Evolutionary conservation across 1,139 yeast species (phyloP), one percentile per base, ranked within the genome.

Genomic region (Suhomyces choctaworum): DNA sequence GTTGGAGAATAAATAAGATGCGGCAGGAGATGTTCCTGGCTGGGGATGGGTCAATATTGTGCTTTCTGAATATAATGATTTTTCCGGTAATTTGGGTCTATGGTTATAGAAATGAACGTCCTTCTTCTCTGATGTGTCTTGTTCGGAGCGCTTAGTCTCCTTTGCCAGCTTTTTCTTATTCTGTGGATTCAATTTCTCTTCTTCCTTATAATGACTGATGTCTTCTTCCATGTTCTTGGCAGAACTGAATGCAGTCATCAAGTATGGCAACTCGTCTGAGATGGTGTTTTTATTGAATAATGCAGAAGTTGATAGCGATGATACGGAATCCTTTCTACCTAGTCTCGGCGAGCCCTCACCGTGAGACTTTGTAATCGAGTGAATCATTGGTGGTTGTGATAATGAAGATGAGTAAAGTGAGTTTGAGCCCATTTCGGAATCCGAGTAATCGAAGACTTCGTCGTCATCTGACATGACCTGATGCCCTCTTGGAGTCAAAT

Each of bases 201-300:
- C 58, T 32, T 54, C 61, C 29, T 57, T 54, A 46, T 48, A 66
- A 41, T 66, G 73, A 33, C 58, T 60, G 4, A 76, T 60, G 42
- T 76, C 81, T 45, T 71, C 73, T 42, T 73, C 77, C 11, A 73
- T 63, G 24, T 67, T 69, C 41, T 65, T 70, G 2, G 78, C 80
- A 44, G 72, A 71, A 42, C 72, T 69, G 44, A 78, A 78, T n/a
- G 82, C 83, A 11, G 72, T 58, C 73, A 78, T 64, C 46, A 78
- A 58, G 44, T 66, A 70, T 0, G 84, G 84, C 48, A 78, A 55
- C 46, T 77, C 80, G 22, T 76, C 80, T 2, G 77, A 50, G 5
- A 78, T 57, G 2, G 79, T 70, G 1, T 80, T 66, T 44, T 70
- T 72, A 23, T 64, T 71, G 25, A 70, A 51, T 20, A 56, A 41